phyloP scores from a whole-genome alignment of 2,329 filamentous ascomycete species.

The Claviceps humidiphila region DNA sequence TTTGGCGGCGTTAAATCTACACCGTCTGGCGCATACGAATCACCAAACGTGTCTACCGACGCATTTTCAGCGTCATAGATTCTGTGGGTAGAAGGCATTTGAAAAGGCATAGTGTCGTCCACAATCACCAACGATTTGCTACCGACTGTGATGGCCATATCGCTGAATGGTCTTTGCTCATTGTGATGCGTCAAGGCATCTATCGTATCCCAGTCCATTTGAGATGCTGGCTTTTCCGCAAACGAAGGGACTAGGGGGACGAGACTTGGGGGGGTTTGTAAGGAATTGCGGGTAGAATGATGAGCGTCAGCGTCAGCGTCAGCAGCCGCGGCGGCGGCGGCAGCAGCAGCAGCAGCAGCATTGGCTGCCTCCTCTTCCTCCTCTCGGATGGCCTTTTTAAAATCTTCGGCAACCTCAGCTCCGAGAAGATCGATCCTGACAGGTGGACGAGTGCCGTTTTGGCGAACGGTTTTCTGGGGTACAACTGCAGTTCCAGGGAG shows the following conservation, averaged over 20 bases:
- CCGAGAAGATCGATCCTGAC: constrained; percentile 70
- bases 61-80: constrained; percentile 29
- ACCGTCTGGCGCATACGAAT: constrained; percentile 34
- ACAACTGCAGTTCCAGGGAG: constrained; percentile 48
- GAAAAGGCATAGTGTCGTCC: constrained; percentile 46
- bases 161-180: constrained; percentile 32
- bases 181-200: constrained; percentile 20
- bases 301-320: constrained; percentile 12
- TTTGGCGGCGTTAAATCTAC: constrained; percentile 47
- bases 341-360: background rate
- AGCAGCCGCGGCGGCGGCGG: constrained; percentile 27
- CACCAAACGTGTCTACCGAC: constrained; percentile 40
- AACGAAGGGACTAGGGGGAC: constrained; percentile 16
- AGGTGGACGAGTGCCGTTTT: constrained; percentile 33
- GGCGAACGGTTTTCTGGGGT: constrained; percentile 36
- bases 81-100: constrained; percentile 36
- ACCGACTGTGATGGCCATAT: constrained; percentile 55
- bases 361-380: constrained; percentile 32
- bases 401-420: constrained; percentile 65
- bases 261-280: constrained; percentile 12
- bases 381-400: constrained; percentile 60
- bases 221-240: constrained; percentile 29
- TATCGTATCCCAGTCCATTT: constrained; percentile 26
- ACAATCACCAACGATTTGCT: constrained; percentile 87
- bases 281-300: constrained; percentile 10